Evolutionary conservation across 2,329 filamentous ascomycete species (phyloP), one percentile per base, ranked within the genome.

Genomic region (Aspergillus flavus): DNA sequence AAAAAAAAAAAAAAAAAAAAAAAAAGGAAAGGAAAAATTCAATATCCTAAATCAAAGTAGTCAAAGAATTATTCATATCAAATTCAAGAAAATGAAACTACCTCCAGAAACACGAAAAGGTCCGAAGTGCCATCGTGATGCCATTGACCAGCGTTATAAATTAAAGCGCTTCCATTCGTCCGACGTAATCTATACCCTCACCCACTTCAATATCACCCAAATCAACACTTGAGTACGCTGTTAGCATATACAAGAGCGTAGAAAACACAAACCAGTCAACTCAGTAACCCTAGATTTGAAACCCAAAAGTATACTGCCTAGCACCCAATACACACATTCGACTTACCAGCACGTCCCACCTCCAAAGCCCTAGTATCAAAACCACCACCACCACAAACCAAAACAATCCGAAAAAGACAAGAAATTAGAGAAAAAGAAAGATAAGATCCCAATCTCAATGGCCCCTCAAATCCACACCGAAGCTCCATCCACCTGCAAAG

Each of bases 401-500:
- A 28, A 26, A 16, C 32, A 19, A 55, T 19, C 11, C 32, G 1
- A 39, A 16, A 55, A 55, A 12, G 11, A 39, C 16, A n/a, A 39
- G 5, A 6, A 10, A 46, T 50, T 50, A 16, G 30, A n/a, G 6
- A 19, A 19, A n/a, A 26, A 34, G 9, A 28, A 14, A n/a, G 30
- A 23, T 39, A 55, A 39, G 12, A 39, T 9, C 2, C 16, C 16
- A 32, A 36, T 9, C 19, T 14, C 28, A 52, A 32, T 11, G 12
- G 19, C 19, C 28, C 45, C 45, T 26, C 10, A 14, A 52, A 52
- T 52, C 48, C 28, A 52, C 48, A 52, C 14, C 14, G 30, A 34
- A 36, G 52, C 52, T 30, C 30, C 30, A 54, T 36, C 46, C 26
- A 50, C 26, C 55, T 62, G 36, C 56, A 62, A 62, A 50, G 61